Evolutionary conservation across 345 rosid species (phyloP).

Genomic region (Eucalyptus sp.): DNA sequence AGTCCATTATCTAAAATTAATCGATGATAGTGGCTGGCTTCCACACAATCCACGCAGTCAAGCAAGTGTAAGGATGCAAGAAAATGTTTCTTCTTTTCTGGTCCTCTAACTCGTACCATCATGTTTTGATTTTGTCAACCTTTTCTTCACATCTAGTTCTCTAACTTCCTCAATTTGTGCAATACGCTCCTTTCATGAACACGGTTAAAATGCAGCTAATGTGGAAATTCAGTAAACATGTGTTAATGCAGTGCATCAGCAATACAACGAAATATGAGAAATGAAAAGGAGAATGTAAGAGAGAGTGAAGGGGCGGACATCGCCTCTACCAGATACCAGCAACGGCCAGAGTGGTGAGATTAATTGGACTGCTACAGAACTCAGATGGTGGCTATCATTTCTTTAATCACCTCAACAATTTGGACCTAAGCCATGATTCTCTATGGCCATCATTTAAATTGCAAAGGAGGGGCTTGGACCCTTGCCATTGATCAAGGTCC

Average conservation of each 20-base stretch:
- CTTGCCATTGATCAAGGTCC: neutral
- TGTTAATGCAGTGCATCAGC: neutral
- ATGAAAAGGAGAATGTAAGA: neutral
- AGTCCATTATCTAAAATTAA: neutral
- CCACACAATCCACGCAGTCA: neutral
- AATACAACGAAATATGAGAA: neutral
- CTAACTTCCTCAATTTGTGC: neutral
- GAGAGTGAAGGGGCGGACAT: neutral
- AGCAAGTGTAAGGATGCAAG: neutral
- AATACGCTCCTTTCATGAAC: neutral
- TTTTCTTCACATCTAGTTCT: neutral
- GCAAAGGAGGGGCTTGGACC: neutral
- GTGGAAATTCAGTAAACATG: neutral
- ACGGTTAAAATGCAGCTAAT: neutral
- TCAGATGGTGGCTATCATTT: neutral
- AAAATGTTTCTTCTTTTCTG: neutral
- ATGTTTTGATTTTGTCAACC: neutral
- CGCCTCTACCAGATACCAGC: neutral
- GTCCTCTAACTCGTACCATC: neutral
- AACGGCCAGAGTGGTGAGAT: neutral
- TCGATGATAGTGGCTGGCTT: neutral
- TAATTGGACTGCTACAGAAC: neutral
- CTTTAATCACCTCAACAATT: neutral
- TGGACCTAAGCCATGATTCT: neutral
- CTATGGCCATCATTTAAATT: neutral